Evolutionary conservation across 345 rosid species (phyloP), one percentile per base, ranked within the genome.

Genomic region (Ceriops tagal): DNA sequence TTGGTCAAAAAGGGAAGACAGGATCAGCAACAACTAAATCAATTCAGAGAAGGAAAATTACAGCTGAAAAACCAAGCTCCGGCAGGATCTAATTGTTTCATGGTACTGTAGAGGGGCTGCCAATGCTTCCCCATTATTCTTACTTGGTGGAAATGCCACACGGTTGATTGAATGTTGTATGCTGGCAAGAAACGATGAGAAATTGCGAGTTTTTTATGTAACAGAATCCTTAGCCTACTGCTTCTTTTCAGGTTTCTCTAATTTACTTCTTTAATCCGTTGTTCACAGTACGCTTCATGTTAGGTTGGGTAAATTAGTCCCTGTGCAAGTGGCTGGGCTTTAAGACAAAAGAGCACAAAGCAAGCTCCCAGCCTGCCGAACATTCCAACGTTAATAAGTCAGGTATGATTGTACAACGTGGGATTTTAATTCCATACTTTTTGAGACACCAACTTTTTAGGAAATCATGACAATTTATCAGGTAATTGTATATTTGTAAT

Each of bases 1-100:
- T 21, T 57, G 76, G 62, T 63, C 69, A 62, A 34, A 76, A 55
- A 65, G 74, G 32, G 59, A 74, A 67, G 62, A 79, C 74, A 59
- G 74, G 61, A 37, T 61, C 82, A 1, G 59, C 67, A n/a, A 9
- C 21, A 51, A 62, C 67, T 43, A 51, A n/a, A 21, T 59, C 83
- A 21, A 58, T 66, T 37, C 77, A 16, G 64, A 70, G 75, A 69
- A 80, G 74, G 71, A 60, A 55, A 47, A 24, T 39, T 21, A 62
- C 53, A 43, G 24, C 69, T 21, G 71, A 70, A 51, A 76, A 70
- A 64, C 68, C 71, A 19, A 52, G 70, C 58, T 70, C 46, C 11
- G 61, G 60, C 55, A 68, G 67, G 68, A 68, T 65, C 11, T 69
- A 58, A 75, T 20, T 26, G 10, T 16, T 60, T 61, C 19, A 15